Evolutionary conservation across 371 early-diverging fungal genomes (phyloP).

Genomic region (Phascolomyces articulosus): DNA sequence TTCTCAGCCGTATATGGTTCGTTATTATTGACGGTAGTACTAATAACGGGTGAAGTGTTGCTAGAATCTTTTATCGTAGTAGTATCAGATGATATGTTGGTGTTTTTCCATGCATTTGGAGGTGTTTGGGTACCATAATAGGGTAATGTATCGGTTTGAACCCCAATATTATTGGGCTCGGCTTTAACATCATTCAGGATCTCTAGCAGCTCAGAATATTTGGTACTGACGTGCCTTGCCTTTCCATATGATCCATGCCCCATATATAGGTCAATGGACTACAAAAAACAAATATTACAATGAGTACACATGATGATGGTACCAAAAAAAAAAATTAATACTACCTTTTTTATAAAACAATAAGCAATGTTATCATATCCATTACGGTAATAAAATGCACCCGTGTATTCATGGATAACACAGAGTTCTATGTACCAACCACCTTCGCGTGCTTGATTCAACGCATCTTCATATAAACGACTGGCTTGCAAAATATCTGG

Average conservation of each 20-base stretch:
- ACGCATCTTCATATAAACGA: constrained; percentile 40
- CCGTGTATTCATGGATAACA: constrained; percentile 42
- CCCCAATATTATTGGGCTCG: constrained; percentile 29
- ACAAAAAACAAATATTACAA: no score
- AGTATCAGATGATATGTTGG: no score
- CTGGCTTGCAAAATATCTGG: constrained; percentile 22
- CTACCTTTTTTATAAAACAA: constrained; percentile 36
- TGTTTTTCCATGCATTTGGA: no score
- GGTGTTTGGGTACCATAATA: not conserved
- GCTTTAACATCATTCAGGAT: constrained; percentile 30
- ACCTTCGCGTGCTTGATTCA: constrained; percentile 35
- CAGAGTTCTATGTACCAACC: constrained; percentile 35
- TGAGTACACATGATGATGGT: no score
- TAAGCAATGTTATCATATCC: constrained; percentile 40
- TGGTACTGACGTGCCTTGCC: constrained; percentile 30
- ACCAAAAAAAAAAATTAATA: not conserved
- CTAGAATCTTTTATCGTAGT: no score
- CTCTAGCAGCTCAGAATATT: constrained; percentile 22
- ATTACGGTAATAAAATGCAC: constrained; percentile 35
- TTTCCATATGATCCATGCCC: constrained; percentile 42
- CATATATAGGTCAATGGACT: constrained; percentile 29
- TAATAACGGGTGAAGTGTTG: no score
- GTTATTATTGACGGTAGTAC: no score
- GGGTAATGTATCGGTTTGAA: constrained; percentile 40
- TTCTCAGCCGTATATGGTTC: no score